Conservation (phyloP, 169 alveolate species). For the Plasmodium gallinaceum region DNA sequence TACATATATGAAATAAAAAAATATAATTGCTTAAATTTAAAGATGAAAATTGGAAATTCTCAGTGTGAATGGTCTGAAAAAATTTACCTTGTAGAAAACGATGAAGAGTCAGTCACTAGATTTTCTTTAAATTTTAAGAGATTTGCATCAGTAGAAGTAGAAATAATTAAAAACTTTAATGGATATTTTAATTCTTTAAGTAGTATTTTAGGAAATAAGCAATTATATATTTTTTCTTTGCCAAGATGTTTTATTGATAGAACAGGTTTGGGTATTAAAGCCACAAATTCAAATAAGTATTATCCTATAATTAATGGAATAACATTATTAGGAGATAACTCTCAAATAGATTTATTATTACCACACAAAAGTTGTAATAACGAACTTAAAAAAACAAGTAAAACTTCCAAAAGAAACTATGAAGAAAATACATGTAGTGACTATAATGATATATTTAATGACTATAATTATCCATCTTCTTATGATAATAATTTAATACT, state of each 20-base stretch:
- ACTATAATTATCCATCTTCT: constrained; percentile 55
- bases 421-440: neutral
- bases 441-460: constrained; percentile 59
- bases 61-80: constrained; percentile 79
- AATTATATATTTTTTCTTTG: constrained; percentile 81
- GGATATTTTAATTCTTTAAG: constrained; percentile 75
- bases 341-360: constrained; percentile 73
- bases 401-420: neutral
- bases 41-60: constrained; percentile 73
- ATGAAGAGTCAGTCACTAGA: constrained; percentile 72
- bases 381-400: neutral
- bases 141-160: constrained; percentile 75
- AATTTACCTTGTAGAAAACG: constrained; percentile 55
- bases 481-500: constrained; percentile 44
- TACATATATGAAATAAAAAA: constrained; percentile 72
- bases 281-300: constrained; percentile 80
- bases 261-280: constrained; percentile 88
- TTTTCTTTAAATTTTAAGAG: constrained; percentile 64
- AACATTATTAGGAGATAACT: constrained; percentile 78
- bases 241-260: constrained; percentile 90
- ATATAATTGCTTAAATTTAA: constrained; percentile 59
- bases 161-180: constrained; percentile 61
- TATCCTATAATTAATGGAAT: constrained; percentile 85
- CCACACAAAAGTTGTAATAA: constrained; percentile 48
- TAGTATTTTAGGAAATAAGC: constrained; percentile 76